phyloP scores from a whole-genome alignment of 192 early-diverging fungal genomes.

The Coemansia sp. region DNA sequence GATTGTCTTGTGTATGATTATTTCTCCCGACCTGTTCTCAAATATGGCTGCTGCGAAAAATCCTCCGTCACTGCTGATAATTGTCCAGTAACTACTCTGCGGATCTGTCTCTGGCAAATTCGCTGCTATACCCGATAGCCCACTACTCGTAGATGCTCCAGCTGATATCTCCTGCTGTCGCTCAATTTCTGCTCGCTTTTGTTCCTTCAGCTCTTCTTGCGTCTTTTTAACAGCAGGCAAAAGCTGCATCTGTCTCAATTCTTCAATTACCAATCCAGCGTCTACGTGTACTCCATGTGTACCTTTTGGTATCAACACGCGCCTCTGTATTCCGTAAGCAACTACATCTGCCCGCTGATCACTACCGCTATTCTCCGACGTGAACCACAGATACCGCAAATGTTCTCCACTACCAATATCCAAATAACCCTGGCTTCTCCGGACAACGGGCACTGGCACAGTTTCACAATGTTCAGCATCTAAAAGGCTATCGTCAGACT shows the following conservation, averaged over 20 bases:
- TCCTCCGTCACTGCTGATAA: conserved; percentile 81
- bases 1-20: conserved; percentile 86
- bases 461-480: not conserved
- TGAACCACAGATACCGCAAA: conserved; percentile 37
- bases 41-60: conserved; percentile 90
- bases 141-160: not conserved
- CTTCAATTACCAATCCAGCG: conserved; percentile 8
- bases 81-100: conserved; percentile 60
- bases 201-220: conserved; percentile 15
- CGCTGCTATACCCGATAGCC: not conserved
- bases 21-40: conserved; percentile 62
- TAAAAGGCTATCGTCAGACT: conserved; percentile 15
- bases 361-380: not conserved
- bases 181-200: conserved; percentile 1
- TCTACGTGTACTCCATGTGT: conserved; percentile 26
- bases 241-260: conserved; percentile 34
- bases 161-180: conserved; percentile 1
- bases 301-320: conserved; percentile 26
- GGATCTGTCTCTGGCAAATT: not conserved
- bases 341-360: not conserved
- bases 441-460: not conserved
- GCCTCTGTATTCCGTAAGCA: conserved; percentile 39
- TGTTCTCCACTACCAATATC: not conserved
- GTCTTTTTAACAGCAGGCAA: conserved; percentile 13
- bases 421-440: not conserved